A percentile compares a stretch with the other conserved stretches of the same genome.
phyloP scores from a whole-genome alignment of 2,329 filamentous ascomycete species.

The Exophiala sp. region DNA sequence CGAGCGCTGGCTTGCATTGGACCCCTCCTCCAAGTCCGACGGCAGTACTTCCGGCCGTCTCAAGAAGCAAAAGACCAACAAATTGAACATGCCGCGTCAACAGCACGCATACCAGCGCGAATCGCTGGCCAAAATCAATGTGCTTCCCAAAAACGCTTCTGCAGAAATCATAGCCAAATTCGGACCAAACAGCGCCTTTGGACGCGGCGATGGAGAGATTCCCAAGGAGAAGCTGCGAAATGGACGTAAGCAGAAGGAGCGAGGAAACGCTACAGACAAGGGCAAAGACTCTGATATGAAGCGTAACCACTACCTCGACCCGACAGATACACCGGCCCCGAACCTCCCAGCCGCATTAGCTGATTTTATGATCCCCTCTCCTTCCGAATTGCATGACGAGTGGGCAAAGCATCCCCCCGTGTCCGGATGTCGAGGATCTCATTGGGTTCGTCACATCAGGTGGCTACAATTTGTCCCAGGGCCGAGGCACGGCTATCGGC shows the following conservation, averaged over 20 bases:
- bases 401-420: conserved; percentile 40
- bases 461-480: conserved; percentile 71
- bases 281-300: neutral
- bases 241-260: conserved; percentile 7
- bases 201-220: conserved; percentile 20
- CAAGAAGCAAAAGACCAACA: conserved; percentile 20
- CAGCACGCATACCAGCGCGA: conserved; percentile 17
- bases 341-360: neutral
- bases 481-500: conserved; percentile 69
- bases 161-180: conserved; percentile 25
- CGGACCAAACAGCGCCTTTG: conserved; percentile 20
- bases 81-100: conserved; percentile 10
- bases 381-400: neutral
- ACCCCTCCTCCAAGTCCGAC: conserved; percentile 31
- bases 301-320: neutral
- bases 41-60: neutral
- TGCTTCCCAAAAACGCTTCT: conserved; percentile 25
- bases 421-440: conserved; percentile 69
- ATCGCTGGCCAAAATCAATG: conserved; percentile 23
- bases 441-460: conserved; percentile 89
- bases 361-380: neutral
- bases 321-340: neutral
- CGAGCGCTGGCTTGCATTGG: conserved; percentile 63
- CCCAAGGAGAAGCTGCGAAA: conserved; percentile 13
- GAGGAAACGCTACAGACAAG: conserved; percentile 29